A percentile compares a stretch with the other conserved stretches of the same genome.
phyloP scores from a whole-genome alignment of 2,329 filamentous ascomycete species.

The Alternaria postmessia region DNA sequence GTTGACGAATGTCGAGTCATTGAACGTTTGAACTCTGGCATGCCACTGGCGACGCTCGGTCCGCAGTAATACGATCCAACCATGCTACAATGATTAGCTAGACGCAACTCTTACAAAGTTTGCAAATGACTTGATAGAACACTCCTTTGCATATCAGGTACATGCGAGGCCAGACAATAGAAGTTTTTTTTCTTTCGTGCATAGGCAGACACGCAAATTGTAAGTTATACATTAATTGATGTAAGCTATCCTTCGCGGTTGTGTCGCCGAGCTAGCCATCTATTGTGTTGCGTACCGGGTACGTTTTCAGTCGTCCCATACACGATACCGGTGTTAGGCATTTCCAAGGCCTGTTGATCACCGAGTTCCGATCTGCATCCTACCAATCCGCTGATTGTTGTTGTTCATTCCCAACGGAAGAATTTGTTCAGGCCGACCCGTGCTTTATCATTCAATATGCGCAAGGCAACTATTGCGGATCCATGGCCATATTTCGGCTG shows the following conservation, averaged over 20 bases:
- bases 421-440: too few relatives aligned
- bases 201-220: neutral
- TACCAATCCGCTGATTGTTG: neutral
- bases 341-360: neutral
- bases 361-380: neutral
- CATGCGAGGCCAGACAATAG: too few relatives aligned
- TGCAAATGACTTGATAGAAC: too few relatives aligned
- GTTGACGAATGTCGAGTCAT: too few relatives aligned
- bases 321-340: neutral
- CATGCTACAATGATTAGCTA: too few relatives aligned
- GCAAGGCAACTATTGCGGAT: neutral
- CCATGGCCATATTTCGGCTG: too few relatives aligned
- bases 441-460: neutral
- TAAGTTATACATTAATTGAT: neutral
- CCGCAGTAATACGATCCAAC: too few relatives aligned
- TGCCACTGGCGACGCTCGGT: too few relatives aligned
- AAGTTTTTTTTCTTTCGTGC: too few relatives aligned
- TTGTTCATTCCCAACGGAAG: neutral
- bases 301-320: fast-evolving
- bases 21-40: too few relatives aligned
- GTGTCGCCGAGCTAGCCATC: neutral
- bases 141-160: too few relatives aligned
- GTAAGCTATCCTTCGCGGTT: neutral
- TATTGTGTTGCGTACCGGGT: neutral
- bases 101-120: too few relatives aligned